phyloP scores from a whole-genome alignment of 225 moss, liverwort and hornwort species.

The Climacium dendroides region DNA sequence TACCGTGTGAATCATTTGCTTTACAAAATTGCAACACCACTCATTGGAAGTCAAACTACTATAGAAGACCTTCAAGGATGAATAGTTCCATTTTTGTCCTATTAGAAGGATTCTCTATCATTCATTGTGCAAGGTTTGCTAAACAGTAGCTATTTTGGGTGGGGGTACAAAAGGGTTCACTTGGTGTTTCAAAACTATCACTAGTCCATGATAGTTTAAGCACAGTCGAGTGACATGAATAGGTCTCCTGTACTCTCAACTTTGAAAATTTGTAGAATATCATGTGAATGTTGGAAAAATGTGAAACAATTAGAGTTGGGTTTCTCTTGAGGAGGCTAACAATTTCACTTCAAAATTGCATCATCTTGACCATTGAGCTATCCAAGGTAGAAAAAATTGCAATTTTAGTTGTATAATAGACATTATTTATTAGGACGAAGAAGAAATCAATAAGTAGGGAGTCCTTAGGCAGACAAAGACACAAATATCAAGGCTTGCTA shows the following conservation, averaged over 20 bases:
- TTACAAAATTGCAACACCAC: no score
- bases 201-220: neutral
- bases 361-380: neutral
- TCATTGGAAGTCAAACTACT: no score
- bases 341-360: neutral
- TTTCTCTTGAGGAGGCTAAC: neutral
- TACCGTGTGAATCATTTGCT: no score
- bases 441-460: neutral
- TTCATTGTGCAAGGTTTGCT: neutral
- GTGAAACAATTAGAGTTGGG: neutral
- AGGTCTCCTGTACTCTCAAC: neutral
- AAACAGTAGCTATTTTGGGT: no score
- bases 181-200: neutral
- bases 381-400: rapidly evolving
- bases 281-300: neutral
- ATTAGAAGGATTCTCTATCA: no score
- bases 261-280: neutral
- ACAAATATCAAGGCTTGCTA: no score
- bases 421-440: neutral
- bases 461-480: neutral
- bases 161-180: neutral
- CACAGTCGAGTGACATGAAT: neutral
- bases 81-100: no score
- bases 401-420: neutral
- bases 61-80: no score